These are phyloP conservation scores for Dentipellis fragilis DNA, from an alignment of 768 basidiomycete genomes.

Conservation along the genomic window DNA sequence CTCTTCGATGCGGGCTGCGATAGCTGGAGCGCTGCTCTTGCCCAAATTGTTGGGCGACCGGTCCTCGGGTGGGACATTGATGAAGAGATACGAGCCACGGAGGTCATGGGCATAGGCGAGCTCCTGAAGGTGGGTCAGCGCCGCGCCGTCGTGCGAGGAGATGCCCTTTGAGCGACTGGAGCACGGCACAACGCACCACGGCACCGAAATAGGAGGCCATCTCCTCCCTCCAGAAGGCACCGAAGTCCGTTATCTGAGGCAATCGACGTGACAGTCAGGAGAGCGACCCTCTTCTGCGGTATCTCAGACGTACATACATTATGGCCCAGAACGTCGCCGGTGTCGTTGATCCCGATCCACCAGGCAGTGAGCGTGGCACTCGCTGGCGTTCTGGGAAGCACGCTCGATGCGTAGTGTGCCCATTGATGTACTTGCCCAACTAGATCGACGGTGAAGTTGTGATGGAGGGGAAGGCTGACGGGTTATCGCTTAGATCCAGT, in stretches of 20 bases:
- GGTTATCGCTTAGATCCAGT: neutral
- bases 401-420: conserved; percentile 30
- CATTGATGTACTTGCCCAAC: conserved; percentile 43
- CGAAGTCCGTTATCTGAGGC: conserved; percentile 37
- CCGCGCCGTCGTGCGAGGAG: neutral
- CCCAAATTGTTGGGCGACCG: conserved; percentile 31
- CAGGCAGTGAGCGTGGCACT: conserved; percentile 36
- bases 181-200: conserved; percentile 26
- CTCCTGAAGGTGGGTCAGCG: conserved; percentile 22
- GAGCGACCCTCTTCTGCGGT: too few species aligned
- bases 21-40: conserved; percentile 16
- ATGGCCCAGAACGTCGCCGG: conserved; percentile 33
- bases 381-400: conserved; percentile 32
- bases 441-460: conserved; percentile 36
- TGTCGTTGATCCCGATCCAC: conserved; percentile 56
- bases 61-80: conserved; percentile 48
- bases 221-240: conserved; percentile 39
- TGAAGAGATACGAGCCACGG: conserved; percentile 34
- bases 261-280: neutral
- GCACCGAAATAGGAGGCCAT: conserved; percentile 40
- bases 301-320: conserved; percentile 12
- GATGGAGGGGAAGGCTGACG: conserved; percentile 35
- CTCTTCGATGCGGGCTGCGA: conserved; percentile 17
- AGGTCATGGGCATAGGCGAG: conserved; percentile 31
- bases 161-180: neutral